Percentiles rank a stretch among this genome's conserved stretches.
These are phyloP conservation scores for Aspergillus tanneri DNA, from an alignment of 2,329 filamentous ascomycete genomes.

Conservation along the genomic window DNA sequence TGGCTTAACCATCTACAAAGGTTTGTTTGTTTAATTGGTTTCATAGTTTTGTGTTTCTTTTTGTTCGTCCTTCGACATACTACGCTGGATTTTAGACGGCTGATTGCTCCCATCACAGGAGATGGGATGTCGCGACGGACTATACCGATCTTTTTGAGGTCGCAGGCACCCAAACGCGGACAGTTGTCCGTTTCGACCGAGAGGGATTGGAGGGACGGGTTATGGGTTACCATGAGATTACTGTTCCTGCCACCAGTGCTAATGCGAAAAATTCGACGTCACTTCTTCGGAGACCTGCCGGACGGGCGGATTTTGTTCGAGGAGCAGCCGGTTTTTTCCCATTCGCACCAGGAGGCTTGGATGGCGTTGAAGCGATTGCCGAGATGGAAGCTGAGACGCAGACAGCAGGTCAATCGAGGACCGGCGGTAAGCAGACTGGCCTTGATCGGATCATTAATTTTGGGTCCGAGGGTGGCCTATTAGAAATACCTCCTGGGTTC, in stretches of 20 bases:
- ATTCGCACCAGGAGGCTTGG: conserved; percentile 86
- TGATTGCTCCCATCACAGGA: conserved; percentile 38
- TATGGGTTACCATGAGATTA: conserved; percentile 91
- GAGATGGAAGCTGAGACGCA: conserved; percentile 74
- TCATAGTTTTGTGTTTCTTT: conserved; percentile 4
- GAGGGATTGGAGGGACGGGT: conserved; percentile 91
- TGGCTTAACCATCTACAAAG: conserved; percentile 91
- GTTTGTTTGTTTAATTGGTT: conserved; percentile 37
- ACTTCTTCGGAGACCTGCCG: conserved; percentile 78
- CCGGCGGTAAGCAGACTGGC: conserved; percentile 46
- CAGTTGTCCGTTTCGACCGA: conserved; percentile 87
- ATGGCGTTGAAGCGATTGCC: conserved; percentile 80
- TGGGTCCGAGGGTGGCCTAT: conserved; percentile 69
- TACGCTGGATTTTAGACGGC: not conserved
- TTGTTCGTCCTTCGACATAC: not conserved
- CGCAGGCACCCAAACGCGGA: conserved; percentile 87
- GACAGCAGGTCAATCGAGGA: conserved; percentile 47
- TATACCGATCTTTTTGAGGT: conserved; percentile 82
- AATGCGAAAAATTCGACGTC: conserved; percentile 96
- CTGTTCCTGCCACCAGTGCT: conserved; percentile 81
- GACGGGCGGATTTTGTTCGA: conserved; percentile 84
- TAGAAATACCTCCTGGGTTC: conserved; percentile 81
- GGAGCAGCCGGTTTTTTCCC: conserved; percentile 93
- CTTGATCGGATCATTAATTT: conserved; percentile 87
- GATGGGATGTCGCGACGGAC: conserved; percentile 80